Conservation (phyloP, 495 filamentous ascomycete species). For the Podospora conica region DNA sequence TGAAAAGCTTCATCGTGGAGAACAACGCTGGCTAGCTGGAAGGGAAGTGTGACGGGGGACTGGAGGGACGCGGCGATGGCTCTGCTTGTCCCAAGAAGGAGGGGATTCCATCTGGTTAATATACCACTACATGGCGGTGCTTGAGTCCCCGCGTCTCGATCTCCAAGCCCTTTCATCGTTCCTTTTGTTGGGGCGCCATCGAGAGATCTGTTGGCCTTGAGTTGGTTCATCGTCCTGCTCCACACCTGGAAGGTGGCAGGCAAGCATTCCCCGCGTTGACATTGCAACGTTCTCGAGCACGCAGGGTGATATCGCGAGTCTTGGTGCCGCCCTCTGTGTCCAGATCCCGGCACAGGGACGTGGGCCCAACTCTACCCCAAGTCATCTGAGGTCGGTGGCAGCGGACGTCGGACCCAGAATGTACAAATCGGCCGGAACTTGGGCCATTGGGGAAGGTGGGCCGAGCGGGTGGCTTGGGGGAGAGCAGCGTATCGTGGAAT, state of each 20-base stretch:
- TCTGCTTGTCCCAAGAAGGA: neutral
- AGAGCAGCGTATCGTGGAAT: neutral
- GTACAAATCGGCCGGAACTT: neutral
- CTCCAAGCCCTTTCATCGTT: neutral
- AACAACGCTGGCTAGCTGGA: neutral
- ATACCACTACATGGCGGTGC: neutral
- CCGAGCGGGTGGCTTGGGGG: neutral
- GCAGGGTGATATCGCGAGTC: neutral
- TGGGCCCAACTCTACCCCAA: slow-evolving; percentile 32
- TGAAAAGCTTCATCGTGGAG: slow-evolving; percentile 16
- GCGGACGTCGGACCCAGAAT: neutral
- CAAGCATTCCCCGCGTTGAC: slow-evolving; percentile 13
- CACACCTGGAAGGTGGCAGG: neutral
- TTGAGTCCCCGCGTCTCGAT: neutral
- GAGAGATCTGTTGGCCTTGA: neutral
- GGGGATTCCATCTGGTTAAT: neutral
- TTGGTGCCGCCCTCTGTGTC: neutral
- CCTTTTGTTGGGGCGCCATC: neutral
- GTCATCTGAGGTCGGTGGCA: neutral
- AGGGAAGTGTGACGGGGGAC: neutral
- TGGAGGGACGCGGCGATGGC: neutral
- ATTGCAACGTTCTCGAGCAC: neutral
- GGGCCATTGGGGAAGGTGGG: neutral
- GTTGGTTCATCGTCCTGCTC: neutral
- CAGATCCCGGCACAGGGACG: slow-evolving; percentile 31